These are phyloP conservation scores for Acidiella bohemica DNA, from an alignment of 495 filamentous ascomycete species.

Conservation along the genomic window DNA sequence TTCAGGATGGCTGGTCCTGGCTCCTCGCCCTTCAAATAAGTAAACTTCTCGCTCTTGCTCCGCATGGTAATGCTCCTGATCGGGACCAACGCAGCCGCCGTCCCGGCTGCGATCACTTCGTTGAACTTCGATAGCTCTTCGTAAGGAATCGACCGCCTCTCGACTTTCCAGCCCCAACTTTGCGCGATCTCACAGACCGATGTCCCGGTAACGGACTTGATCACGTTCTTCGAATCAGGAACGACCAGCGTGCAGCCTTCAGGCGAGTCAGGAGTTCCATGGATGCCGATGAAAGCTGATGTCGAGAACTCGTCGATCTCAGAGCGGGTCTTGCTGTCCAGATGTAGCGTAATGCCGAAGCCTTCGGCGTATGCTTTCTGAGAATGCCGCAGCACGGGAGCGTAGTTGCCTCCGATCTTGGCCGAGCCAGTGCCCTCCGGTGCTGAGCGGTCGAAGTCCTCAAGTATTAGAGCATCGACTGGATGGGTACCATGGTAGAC, in stretches of 20 bases:
- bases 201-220: slow-evolving; percentile 25
- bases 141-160: slow-evolving; percentile 47
- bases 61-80: slow-evolving; percentile 73
- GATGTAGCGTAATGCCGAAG: slow-evolving; percentile 36
- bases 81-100: slow-evolving; percentile 81
- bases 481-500: slow-evolving; percentile 31
- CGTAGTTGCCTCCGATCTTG: slow-evolving; percentile 49
- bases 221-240: slow-evolving; percentile 29
- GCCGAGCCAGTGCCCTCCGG: slow-evolving; percentile 40
- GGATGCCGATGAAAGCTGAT: slow-evolving; percentile 35
- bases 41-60: slow-evolving; percentile 49
- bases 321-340: slow-evolving; percentile 33
- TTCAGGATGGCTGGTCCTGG: slow-evolving; percentile 54
- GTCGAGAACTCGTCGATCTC: slow-evolving; percentile 38
- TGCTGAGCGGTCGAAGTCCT: slow-evolving; percentile 46
- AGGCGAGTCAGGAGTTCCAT: slow-evolving; percentile 19
- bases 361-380: slow-evolving; percentile 32
- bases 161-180: slow-evolving; percentile 25
- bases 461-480: slow-evolving; percentile 33
- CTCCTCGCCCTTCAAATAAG: slow-evolving; percentile 37
- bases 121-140: slow-evolving; percentile 62
- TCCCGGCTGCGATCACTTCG: slow-evolving; percentile 86
- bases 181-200: slow-evolving; percentile 22
- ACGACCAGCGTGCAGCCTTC: slow-evolving; percentile 22
- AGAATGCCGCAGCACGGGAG: slow-evolving; percentile 35